phyloP scores from a whole-genome alignment of 768 basidiomycete species.

The Phanerochaete carnosa region DNA sequence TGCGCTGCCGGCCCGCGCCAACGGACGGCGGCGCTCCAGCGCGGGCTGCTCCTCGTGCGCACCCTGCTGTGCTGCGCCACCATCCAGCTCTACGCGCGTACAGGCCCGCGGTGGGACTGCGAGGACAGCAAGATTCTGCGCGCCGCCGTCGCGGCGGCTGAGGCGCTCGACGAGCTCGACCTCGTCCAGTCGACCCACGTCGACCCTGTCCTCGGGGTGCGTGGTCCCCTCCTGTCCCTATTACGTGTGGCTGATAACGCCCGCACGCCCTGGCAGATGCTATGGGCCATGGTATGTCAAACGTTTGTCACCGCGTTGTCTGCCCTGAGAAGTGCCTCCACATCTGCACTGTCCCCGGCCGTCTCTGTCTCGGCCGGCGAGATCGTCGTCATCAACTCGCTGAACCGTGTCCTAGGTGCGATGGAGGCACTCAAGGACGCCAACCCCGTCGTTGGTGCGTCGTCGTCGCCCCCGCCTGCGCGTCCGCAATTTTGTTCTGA shows the following conservation, averaged over 20 bases:
- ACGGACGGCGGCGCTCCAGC: not conserved
- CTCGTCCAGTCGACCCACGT: constrained; percentile 11
- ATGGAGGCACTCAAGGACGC: constrained; percentile 7
- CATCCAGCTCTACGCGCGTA: constrained; percentile 28
- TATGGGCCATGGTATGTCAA: constrained; percentile 7
- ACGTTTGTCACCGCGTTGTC: constrained; percentile 5
- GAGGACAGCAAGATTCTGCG: constrained; percentile 16
- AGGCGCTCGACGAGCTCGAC: constrained; percentile 11
- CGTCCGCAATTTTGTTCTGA: not conserved
- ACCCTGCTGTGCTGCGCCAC: constrained; percentile 25
- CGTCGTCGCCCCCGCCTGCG: not conserved
- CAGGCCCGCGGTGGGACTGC: constrained; percentile 3
- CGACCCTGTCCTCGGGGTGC: constrained; percentile 23
- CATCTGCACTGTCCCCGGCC: not conserved
- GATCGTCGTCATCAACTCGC: constrained; percentile 3
- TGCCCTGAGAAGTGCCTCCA: not conserved
- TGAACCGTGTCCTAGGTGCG: constrained; percentile 8
- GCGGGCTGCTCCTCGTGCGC: constrained; percentile 22
- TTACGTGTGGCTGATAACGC: not conserved
- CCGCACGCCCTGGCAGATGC: not conserved
- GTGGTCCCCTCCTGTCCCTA: not conserved
- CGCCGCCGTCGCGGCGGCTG: constrained; percentile 20
- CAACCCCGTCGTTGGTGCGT: constrained; percentile 8
- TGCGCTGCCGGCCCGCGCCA: constrained; percentile 7
- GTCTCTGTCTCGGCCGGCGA: constrained; percentile 4